Evolutionary conservation across 192 early-diverging fungal species (phyloP), one percentile per base, ranked within the genome.

Genomic region (Hyaloraphidium curvatum): DNA sequence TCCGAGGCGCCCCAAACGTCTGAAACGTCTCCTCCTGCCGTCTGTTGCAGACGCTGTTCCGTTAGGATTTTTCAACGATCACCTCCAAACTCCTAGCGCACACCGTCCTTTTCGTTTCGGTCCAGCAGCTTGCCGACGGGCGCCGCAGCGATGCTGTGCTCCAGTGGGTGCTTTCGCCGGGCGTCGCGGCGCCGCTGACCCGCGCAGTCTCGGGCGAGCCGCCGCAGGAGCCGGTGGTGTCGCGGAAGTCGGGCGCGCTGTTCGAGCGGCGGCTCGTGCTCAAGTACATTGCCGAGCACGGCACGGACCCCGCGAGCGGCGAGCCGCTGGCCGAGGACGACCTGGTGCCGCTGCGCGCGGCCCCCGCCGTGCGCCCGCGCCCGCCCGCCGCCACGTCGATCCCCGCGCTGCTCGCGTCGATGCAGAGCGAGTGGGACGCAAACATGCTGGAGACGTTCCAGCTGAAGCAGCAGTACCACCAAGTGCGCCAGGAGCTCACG

Each of bases 391-490:
- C 85, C 57, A 91, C 86, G 28, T 96, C 91, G 17, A 78, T 98
- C 30, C 94, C 94, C 11, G 78, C 87, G 25, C 69, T 94, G 19
- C 73, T 98, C 14, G 69, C 78, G 7, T 72, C 80, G 1, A 77
- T 98, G 30, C 94, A 98, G 60, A 88, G 88, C 62, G 94, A 98
- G 62, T 98, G 86, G 85, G 94, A 98, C 57, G 72, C 86, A n/a
- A 66, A 87, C 14, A 89, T 95, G 72, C 72, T 98, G 23, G 94
- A 98, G 70, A 86, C 91, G 1, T 87, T 83, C 62, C 79, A 78
- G 30, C 73, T 98, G 53, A 89, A 88, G 63, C 82, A 86, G 65
- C 86, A 96, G 64, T 84, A 92, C 65, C 77, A 86, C 61, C 77
- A 84, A 53, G 78, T 86, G 25, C 79, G 87, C 31, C 86, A 89